Evolutionary conservation across 371 early-diverging fungal genomes (phyloP), one percentile per base, ranked within the genome.

Genomic region (Lichtheimia hyalospora): DNA sequence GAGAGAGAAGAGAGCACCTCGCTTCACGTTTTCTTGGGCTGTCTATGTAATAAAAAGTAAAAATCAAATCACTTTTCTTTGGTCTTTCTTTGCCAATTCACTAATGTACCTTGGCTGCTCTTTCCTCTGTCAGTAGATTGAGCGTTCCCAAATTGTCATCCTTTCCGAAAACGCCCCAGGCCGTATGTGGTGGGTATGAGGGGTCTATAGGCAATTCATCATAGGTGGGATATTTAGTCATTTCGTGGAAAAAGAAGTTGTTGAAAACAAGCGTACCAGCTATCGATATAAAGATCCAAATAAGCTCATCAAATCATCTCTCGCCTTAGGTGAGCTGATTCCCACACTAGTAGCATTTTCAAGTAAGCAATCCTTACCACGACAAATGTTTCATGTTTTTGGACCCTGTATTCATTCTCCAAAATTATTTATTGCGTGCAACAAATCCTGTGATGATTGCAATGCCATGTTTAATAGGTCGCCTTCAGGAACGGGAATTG

Each of bases 111-210:
- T 69, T 65, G 16, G 64, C 61, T 5, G 66, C 66, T 34, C 57
- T 42, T 27, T 79, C 74, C 49, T 66, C 58, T 1, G 74, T 79
- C 48, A 79, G 46, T 0, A 71, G 34, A 28, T 79, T 79, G 25
- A 79, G 54, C 24, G 79, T 75, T n/a, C 79, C 79, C 16, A 69
- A 56, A n/a, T 75, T 68, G 43, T 79, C 79, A 25, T 78, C 73
- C 42, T 75, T 63, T 1, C 79, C 79, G 69, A 73, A 78, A 3
- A 78, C 20, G 40, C 79, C 79, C 79, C 79, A 78, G 12, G 79
- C 73, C 3, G 75, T 66, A 2, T 54, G 41, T 8, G 53, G 49
- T 3, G 65, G 65, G 42, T 64, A 64, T 23, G 58, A 62, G 6
- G 63, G 60, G 49, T 65, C 60, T 40, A 69, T 62, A 49, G 69